phyloP scores from a whole-genome alignment of 345 rosid species.

The Aurinia saxatilis region DNA sequence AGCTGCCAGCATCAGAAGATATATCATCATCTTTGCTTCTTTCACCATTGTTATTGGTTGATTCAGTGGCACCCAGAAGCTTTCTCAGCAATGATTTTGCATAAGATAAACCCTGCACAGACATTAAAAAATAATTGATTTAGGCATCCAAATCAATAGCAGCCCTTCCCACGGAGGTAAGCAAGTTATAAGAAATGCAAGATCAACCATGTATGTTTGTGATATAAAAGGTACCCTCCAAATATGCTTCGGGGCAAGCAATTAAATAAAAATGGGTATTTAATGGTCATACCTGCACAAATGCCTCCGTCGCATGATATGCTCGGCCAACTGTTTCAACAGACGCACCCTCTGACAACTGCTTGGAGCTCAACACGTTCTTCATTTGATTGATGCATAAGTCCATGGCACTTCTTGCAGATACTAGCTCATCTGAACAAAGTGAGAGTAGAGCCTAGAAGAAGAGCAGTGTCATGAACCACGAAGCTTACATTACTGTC shows the following conservation, averaged over 20 bases:
- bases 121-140: conserved; percentile 12
- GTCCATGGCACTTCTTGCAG: conserved; percentile 81
- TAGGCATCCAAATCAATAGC: not conserved
- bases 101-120: conserved; percentile 70
- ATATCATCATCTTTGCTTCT: conserved; percentile 83
- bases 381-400: conserved; percentile 82
- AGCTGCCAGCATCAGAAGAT: conserved; percentile 90
- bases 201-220: not conserved
- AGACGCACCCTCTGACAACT: conserved; percentile 79
- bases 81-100: conserved; percentile 76
- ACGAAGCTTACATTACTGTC: not conserved
- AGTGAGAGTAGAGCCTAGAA: conserved; percentile 84
- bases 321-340: conserved; percentile 90
- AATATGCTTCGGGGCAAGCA: not conserved
- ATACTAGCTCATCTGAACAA: conserved; percentile 77
- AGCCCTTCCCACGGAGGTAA: not conserved
- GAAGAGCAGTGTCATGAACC: conserved; percentile 20
- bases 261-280: not conserved
- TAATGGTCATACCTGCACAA: conserved; percentile 72
- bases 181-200: not conserved
- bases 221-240: not conserved
- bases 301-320: conserved; percentile 83
- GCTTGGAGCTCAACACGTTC: conserved; percentile 68
- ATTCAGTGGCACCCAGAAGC: conserved; percentile 58
- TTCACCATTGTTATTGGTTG: conserved; percentile 44